A percentile compares a stretch with the other conserved stretches of the same genome.
These are phyloP conservation scores for Ulota crispa DNA, from an alignment of 225 moss, liverwort and hornwort genomes.

Conservation along the genomic window DNA sequence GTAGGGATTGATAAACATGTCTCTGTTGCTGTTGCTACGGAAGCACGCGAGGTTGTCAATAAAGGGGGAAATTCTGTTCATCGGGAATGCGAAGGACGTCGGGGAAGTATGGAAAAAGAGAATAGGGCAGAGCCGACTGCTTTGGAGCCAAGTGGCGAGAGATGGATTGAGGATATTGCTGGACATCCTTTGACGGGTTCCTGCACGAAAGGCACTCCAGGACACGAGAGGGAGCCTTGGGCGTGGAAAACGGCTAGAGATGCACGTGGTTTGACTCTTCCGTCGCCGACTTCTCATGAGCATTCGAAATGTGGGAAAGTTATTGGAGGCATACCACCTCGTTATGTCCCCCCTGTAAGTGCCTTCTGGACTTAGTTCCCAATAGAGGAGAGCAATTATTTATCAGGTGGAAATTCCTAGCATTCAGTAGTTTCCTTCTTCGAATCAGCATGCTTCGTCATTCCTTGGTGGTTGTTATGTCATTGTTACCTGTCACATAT, in stretches of 20 bases:
- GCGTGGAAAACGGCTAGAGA: conserved; percentile 51
- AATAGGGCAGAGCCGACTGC: conserved; percentile 21
- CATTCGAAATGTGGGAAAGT: conserved; percentile 38
- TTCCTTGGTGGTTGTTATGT: background rate
- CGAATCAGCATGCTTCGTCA: background rate
- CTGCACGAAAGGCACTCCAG: conserved; percentile 43
- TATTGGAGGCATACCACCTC: conserved; percentile 51
- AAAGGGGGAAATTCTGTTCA: conserved; percentile 26
- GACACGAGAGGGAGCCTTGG: conserved; percentile 53
- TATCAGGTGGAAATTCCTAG: background rate
- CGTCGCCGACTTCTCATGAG: conserved; percentile 50
- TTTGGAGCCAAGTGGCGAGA: conserved; percentile 47
- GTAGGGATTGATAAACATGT: conserved; percentile 29
- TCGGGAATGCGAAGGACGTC: conserved; percentile 34
- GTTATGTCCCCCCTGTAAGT: conserved; percentile 58
- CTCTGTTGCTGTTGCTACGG: conserved; percentile 19
- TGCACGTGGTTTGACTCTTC: conserved; percentile 26
- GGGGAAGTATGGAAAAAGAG: conserved; percentile 25
- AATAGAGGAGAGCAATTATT: background rate
- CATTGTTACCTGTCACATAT: background rate
- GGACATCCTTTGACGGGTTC: conserved; percentile 35
- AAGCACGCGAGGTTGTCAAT: conserved; percentile 25
- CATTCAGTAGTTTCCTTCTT: background rate
- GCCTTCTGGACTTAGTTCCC: background rate
- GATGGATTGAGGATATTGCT: conserved; percentile 29